These are phyloP conservation scores for Adansonia rubrostipa DNA, from an alignment of 441 rosid species.

Conservation along the genomic window DNA sequence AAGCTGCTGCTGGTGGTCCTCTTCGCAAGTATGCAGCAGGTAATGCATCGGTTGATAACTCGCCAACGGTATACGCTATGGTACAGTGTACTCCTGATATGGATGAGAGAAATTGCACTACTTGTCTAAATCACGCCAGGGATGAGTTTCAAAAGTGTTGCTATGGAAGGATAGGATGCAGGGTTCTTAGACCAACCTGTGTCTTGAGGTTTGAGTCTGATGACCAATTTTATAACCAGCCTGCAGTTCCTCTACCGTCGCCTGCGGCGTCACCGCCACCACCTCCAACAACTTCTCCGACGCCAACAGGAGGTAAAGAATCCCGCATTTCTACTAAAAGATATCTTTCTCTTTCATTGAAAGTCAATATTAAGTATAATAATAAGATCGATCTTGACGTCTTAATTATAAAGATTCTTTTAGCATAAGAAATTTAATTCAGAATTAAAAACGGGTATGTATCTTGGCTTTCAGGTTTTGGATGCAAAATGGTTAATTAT, in stretches of 20 bases:
- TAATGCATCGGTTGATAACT: constrained; percentile 21
- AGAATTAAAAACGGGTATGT: too few species aligned
- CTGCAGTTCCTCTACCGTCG: not conserved
- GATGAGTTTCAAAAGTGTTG: not conserved
- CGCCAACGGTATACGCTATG: constrained; percentile 35
- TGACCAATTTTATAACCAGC: constrained; percentile 17
- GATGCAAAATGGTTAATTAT: too few species aligned
- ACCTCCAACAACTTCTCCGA: not conserved
- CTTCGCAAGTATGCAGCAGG: constrained; percentile 39
- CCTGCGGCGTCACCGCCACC: not conserved
- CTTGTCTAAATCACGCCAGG: constrained; percentile 3
- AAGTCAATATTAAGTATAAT: not conserved
- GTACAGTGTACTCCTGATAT: constrained; percentile 24
- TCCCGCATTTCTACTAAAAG: not conserved
- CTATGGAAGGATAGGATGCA: constrained; percentile 26
- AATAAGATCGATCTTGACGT: too few species aligned
- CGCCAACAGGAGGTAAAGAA: too few species aligned
- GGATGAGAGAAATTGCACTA: not conserved
- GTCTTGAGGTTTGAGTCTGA: constrained; percentile 30
- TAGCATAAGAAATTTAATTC: too few species aligned
- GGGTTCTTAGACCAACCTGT: constrained; percentile 34
- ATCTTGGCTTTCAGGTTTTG: too few species aligned
- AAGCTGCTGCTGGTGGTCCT: constrained; percentile 41
- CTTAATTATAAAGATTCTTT: too few species aligned
- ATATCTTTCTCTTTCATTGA: not conserved